Conservation (phyloP, 2,329 filamentous ascomycete species). For the Gremmenia infestans region DNA sequence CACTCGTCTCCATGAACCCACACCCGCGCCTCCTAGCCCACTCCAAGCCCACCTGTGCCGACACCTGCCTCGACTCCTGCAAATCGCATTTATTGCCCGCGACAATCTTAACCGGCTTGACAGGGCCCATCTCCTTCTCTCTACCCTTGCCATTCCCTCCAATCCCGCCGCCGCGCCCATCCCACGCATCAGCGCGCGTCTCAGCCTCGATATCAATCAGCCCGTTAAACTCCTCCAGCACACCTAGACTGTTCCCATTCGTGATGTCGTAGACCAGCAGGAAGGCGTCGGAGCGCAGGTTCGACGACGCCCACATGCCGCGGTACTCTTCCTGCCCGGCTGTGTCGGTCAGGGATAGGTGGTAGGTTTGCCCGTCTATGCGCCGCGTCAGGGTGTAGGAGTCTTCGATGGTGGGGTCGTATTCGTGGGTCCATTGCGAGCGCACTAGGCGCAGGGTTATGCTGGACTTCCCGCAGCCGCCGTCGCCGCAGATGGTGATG, state of each 20-base stretch:
- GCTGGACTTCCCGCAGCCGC: constrained; percentile 79
- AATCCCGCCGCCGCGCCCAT: not conserved
- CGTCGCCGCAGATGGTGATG: constrained; percentile 83
- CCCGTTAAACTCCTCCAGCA: constrained; percentile 73
- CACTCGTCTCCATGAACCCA: constrained; percentile 88
- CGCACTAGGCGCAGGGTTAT: constrained; percentile 79
- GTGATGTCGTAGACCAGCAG: constrained; percentile 88
- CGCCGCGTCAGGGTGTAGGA: constrained; percentile 77
- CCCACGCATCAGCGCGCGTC: constrained; percentile 47
- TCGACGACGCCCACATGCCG: constrained; percentile 76
- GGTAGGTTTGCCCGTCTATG: constrained; percentile 73
- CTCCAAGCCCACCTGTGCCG: constrained; percentile 66
- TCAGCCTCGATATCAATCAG: constrained; percentile 81
- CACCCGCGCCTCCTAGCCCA: constrained; percentile 70
- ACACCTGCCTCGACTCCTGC: constrained; percentile 62
- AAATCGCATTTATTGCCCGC: constrained; percentile 85
- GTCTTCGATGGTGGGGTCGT: constrained; percentile 78
- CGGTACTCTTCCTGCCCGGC: constrained; percentile 89
- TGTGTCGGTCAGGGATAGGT: constrained; percentile 75
- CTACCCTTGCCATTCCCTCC: constrained; percentile 4
- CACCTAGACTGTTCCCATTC: constrained; percentile 59
- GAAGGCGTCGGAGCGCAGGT: constrained; percentile 76
- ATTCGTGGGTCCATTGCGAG: constrained; percentile 79
- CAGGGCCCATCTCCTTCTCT: constrained; percentile 10
- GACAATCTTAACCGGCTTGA: constrained; percentile 68